phyloP scores from a whole-genome alignment of 441 rosid genomes.

The Rhodomyrtus psidioides region DNA sequence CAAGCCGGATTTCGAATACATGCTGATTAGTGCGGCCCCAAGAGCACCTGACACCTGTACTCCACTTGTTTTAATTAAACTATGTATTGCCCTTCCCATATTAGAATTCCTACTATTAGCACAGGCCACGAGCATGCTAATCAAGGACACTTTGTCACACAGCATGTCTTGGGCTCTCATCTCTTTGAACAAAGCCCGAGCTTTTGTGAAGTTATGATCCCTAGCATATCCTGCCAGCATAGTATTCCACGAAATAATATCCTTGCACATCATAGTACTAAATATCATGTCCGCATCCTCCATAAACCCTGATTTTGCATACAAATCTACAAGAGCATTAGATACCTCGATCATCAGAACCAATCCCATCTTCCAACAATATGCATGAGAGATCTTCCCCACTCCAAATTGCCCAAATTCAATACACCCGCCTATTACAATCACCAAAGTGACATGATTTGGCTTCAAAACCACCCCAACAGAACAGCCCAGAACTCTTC shows the following conservation, averaged over 20 bases:
- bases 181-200: constrained; percentile 18
- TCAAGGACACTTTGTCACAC: constrained; percentile 11
- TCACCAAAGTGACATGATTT: not conserved
- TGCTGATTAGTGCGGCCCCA: constrained; percentile 14
- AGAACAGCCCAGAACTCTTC: not conserved
- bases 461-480: not conserved
- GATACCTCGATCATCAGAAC: not conserved
- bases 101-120: constrained; percentile 5
- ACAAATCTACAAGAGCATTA: not conserved
- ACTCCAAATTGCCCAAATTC: not conserved
- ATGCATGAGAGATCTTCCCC: not conserved
- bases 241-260: constrained; percentile 26
- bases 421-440: not conserved
- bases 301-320: constrained; percentile 1
- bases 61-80: constrained; percentile 6
- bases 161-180: constrained; percentile 15
- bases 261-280: constrained; percentile 11
- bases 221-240: constrained; percentile 33
- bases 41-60: constrained; percentile 3
- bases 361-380: not conserved
- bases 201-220: constrained; percentile 9
- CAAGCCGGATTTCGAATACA: constrained; percentile 21
- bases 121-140: constrained; percentile 14
- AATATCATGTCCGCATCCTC: constrained; percentile 9
- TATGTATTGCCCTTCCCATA: constrained; percentile 8